Percentiles rank a stretch among this genome's conserved stretches.
These are phyloP conservation scores for Backusella australiensis DNA, from an alignment of 192 early-diverging fungal species.

Conservation along the genomic window DNA sequence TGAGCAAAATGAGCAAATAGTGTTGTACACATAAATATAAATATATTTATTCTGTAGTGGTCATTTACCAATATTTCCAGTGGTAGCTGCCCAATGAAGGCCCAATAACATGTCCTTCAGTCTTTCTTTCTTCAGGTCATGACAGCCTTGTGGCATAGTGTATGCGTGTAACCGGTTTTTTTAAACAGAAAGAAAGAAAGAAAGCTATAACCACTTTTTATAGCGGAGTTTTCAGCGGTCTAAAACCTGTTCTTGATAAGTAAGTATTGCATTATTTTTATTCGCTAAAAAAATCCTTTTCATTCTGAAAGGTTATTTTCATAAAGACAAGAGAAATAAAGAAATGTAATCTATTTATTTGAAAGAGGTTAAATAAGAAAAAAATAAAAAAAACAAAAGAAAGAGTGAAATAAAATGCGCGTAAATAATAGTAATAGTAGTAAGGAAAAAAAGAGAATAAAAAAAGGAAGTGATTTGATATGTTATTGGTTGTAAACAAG, in stretches of 20 bases:
- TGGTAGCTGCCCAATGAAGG: constrained; percentile 50
- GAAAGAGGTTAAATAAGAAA: neutral
- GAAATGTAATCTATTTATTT: constrained; percentile 2
- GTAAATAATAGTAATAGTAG: neutral
- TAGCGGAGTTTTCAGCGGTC: neutral
- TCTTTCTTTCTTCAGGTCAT: constrained; percentile 2
- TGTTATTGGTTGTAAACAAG: neutral
- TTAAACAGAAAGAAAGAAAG: neutral
- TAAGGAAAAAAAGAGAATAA: neutral
- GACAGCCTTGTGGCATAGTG: neutral
- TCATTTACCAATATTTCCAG: constrained; percentile 46
- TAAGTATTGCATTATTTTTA: neutral
- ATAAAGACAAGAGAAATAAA: neutral
- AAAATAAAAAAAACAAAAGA: neutral
- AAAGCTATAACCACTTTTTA: neutral
- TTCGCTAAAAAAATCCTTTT: neutral
- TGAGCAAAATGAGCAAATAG: neutral
- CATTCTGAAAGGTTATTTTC: neutral
- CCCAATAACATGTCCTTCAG: constrained; percentile 15
- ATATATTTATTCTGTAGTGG: neutral
- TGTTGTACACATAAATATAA: neutral
- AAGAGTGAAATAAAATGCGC: neutral
- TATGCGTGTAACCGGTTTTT: neutral
- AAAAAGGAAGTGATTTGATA: neutral
- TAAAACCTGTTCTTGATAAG: neutral